A percentile compares a stretch with the other conserved stretches of the same genome.
Conservation (phyloP, 352 stramenopile species). For the Phytophthora niederhauseri region DNA sequence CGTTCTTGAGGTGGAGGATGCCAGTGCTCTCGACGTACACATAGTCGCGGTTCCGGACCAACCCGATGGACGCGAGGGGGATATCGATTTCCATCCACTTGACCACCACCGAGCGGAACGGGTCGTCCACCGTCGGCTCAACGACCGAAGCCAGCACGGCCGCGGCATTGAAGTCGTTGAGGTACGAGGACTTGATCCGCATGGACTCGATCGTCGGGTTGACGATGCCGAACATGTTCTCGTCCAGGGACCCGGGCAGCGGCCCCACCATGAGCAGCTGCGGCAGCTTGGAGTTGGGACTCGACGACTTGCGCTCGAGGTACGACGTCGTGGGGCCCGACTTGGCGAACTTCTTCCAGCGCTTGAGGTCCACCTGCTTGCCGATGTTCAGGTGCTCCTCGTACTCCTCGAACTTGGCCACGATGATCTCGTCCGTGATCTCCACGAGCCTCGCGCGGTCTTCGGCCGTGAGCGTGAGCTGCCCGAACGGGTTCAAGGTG, state of each 20-base stretch:
- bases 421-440: slow-evolving; percentile 10
- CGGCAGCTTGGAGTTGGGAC: slow-evolving; percentile 23
- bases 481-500: slow-evolving; percentile 21
- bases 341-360: slow-evolving; percentile 25
- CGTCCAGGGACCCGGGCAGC: slow-evolving; percentile 33
- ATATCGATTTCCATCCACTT: slow-evolving; percentile 44
- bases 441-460: slow-evolving; percentile 20
- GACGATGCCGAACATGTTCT: slow-evolving; percentile 50
- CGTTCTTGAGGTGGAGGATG: slow-evolving; percentile 11
- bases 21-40: slow-evolving; percentile 31
- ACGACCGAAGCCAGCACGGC: slow-evolving; percentile 49
- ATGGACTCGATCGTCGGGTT: slow-evolving; percentile 31
- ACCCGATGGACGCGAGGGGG: slow-evolving; percentile 13
- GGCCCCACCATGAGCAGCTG: slow-evolving; percentile 33
- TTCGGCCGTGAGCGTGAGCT: slow-evolving; percentile 10
- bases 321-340: slow-evolving; percentile 12
- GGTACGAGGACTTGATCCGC: slow-evolving; percentile 30
- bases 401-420: slow-evolving; percentile 21
- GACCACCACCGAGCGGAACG: slow-evolving; percentile 40
- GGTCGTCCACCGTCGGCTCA: slow-evolving; percentile 42
- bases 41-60: slow-evolving; percentile 33
- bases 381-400: slow-evolving; percentile 14
- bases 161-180: slow-evolving; percentile 32
- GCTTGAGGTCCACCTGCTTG: slow-evolving; percentile 12
- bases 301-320: slow-evolving; percentile 19